Percentiles rank a stretch among this genome's conserved stretches.
Evolutionary conservation across 2,329 filamentous ascomycete species (phyloP).

Genomic region (Exophiala alcalophila): DNA sequence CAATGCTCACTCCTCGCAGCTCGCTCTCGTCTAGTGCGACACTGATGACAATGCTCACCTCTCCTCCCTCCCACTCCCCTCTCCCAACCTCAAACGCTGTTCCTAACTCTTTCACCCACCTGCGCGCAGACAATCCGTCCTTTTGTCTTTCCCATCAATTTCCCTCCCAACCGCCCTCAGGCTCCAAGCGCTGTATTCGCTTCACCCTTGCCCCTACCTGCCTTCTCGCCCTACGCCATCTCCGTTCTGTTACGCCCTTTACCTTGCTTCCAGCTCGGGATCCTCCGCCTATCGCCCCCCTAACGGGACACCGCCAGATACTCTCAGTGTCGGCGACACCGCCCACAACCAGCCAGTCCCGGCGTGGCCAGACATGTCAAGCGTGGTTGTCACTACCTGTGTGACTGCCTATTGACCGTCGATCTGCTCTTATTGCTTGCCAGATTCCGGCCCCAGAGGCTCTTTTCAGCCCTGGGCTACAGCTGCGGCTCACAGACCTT

Average conservation of each 20-base stretch:
- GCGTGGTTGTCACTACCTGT: constrained; percentile 8
- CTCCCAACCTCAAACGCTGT: no score
- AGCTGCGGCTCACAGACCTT: constrained; percentile 15
- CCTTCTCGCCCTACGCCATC: no score
- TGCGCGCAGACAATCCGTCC: constrained; percentile 8
- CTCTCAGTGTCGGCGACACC: constrained; percentile 18
- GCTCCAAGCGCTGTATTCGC: no score
- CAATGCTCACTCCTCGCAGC: no score
- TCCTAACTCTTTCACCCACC: no score
- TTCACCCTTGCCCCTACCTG: no score
- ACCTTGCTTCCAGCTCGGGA: not conserved
- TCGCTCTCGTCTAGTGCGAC: no score
- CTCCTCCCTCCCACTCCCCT: not conserved
- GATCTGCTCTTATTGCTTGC: constrained; percentile 9
- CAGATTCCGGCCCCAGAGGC: constrained; percentile 9
- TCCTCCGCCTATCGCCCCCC: not conserved
- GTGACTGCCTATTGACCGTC: constrained; percentile 6
- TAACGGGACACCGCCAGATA: no score
- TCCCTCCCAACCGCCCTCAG: no score
- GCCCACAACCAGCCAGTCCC: constrained; percentile 16
- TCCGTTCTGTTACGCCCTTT: no score
- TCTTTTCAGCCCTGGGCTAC: constrained; percentile 4
- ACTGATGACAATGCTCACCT: no score
- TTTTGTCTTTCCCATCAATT: constrained; percentile 16
- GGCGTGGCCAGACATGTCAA: constrained; percentile 6